Evolutionary conservation across 2,329 filamentous ascomycete genomes (phyloP).

Genomic region (Cryphonectria parasitica): DNA sequence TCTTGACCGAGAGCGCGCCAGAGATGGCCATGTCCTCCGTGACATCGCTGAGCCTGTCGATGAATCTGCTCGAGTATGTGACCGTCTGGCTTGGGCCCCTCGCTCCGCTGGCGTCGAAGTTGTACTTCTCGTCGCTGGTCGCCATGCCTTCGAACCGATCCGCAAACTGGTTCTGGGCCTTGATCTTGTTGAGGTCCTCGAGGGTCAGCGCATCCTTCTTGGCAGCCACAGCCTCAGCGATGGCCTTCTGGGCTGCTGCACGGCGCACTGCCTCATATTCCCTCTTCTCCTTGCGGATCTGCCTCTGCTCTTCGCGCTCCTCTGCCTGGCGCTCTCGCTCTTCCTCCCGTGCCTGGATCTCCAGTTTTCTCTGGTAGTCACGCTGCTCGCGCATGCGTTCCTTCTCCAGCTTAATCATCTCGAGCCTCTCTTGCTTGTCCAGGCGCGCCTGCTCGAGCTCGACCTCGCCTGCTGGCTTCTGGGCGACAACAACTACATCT

Average conservation of each 20-base stretch:
- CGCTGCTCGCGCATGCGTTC: conserved; percentile 1
- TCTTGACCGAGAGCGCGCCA: conserved; percentile 2
- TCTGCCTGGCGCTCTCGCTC: conserved; percentile 1
- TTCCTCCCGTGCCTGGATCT: not conserved
- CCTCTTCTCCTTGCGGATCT: conserved; percentile 5
- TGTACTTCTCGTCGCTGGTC: not conserved
- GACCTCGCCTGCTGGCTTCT: not conserved
- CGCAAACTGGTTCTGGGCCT: conserved; percentile 7
- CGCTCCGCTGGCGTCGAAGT: not conserved
- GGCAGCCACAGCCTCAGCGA: not conserved
- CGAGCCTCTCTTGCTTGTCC: not conserved
- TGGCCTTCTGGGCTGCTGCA: not conserved
- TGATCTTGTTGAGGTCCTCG: conserved; percentile 3
- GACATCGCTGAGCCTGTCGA: conserved; percentile 8
- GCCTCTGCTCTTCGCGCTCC: conserved; percentile 3
- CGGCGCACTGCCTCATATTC: not conserved
- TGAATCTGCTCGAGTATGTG: conserved; percentile 7
- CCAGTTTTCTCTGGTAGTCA: not conserved
- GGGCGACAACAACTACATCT: not conserved
- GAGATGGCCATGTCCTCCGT: conserved; percentile 8
- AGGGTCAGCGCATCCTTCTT: conserved; percentile 6
- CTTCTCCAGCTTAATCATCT: not conserved
- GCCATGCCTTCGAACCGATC: conserved; percentile 1
- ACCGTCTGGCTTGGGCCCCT: conserved; percentile 5
- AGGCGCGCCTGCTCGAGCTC: not conserved